These are phyloP conservation scores for Thelephora terrestris DNA, from an alignment of 1,284 basidiomycete genomes.

Conservation along the genomic window DNA sequence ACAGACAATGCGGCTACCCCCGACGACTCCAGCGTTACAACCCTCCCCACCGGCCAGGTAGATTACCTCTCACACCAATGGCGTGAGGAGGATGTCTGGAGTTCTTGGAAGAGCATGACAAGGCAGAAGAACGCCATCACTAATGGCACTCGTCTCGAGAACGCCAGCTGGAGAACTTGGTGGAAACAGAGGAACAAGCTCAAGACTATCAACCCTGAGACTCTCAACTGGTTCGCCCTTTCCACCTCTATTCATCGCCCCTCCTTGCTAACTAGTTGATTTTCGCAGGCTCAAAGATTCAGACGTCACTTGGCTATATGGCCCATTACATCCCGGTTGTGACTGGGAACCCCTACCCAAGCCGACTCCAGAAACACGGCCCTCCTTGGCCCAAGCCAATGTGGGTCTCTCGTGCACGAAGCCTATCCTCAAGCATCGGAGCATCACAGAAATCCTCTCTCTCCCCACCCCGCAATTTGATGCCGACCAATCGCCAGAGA, in stretches of 20 bases:
- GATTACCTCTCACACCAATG: constrained; percentile 91
- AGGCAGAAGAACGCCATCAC: constrained; percentile 97
- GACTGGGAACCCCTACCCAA: constrained; percentile 45
- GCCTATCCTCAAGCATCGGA: constrained; percentile 94
- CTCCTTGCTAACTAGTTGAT: constrained; percentile 9
- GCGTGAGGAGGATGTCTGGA: constrained; percentile 98
- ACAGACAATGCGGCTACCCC: constrained; percentile 48
- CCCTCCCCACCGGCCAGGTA: constrained; percentile 62
- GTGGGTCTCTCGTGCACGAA: constrained; percentile 42
- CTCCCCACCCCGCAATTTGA: constrained; percentile 47
- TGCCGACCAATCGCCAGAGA: constrained; percentile 22
- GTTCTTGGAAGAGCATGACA: constrained; percentile 97
- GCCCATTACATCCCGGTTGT: constrained; percentile 87
- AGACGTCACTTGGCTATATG: constrained; percentile 98
- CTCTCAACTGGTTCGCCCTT: constrained; percentile 88
- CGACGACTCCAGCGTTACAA: constrained; percentile 49
- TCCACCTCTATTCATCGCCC: constrained; percentile 3
- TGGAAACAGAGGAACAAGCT: constrained; percentile 98
- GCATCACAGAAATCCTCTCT: constrained; percentile 82
- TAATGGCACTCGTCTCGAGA: constrained; percentile 92
- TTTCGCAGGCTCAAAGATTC: constrained; percentile 90
- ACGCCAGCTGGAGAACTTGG: constrained; percentile 98
- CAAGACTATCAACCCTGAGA: constrained; percentile 93
- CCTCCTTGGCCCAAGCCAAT: constrained; percentile 23
- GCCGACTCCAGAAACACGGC: constrained; percentile 16